These are phyloP conservation scores for Margaritispora aquatica DNA, from an alignment of 495 filamentous ascomycete genomes.

Conservation along the genomic window DNA sequence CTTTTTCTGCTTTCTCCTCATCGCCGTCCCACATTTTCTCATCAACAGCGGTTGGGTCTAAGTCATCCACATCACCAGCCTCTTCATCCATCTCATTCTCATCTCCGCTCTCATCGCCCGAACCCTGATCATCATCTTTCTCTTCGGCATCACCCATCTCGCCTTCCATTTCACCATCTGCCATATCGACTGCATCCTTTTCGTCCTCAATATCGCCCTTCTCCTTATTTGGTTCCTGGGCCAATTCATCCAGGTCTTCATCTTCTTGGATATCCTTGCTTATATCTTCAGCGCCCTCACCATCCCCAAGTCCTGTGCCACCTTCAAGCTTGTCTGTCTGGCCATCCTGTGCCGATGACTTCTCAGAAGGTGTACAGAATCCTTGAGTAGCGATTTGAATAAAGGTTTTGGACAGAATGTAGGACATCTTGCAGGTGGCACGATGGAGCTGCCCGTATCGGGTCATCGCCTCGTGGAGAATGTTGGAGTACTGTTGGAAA, in stretches of 20 bases:
- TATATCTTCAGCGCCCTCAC: constrained; percentile 92
- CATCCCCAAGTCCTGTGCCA: constrained; percentile 96
- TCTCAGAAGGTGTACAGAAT: constrained; percentile 83
- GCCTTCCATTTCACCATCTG: constrained; percentile 81
- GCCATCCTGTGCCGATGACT: constrained; percentile 56
- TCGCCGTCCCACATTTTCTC: constrained; percentile 97
- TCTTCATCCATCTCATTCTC: constrained; percentile 73
- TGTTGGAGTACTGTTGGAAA: constrained; percentile 61
- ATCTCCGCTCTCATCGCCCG: constrained; percentile 36
- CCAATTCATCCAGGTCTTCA: constrained; percentile 87
- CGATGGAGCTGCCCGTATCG: constrained; percentile 54
- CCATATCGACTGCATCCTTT: constrained; percentile 90
- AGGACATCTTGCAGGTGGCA: constrained; percentile 65
- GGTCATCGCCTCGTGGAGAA: constrained; percentile 45
- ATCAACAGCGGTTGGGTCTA: constrained; percentile 83
- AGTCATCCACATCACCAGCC: constrained; percentile 79
- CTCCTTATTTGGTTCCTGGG: constrained; percentile 64
- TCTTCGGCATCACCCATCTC: constrained; percentile 62
- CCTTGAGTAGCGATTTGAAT: constrained; percentile 71
- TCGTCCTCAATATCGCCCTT: constrained; percentile 63
- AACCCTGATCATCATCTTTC: constrained; percentile 45
- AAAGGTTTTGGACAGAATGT: constrained; percentile 68
- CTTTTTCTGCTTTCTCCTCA: constrained; percentile 67
- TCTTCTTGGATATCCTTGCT: constrained; percentile 93
- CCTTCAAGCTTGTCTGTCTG: constrained; percentile 72